Base-by-base conservation (phyloP, 164 flowering plant genomes). In the Vitis rotundifolia region DNA sequence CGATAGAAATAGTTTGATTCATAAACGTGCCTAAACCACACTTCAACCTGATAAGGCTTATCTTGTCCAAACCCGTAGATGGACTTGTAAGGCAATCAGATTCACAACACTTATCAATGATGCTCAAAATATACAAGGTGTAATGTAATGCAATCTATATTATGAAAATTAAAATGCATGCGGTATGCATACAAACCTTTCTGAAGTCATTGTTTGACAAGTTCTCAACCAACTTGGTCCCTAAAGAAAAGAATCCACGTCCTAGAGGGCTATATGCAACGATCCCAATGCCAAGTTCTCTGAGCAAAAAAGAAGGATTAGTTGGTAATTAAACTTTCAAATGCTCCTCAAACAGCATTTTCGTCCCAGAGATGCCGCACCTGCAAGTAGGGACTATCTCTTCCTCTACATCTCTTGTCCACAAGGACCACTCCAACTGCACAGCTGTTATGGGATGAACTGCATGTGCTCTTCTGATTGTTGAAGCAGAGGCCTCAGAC, bases 381-480 rank as follows among this genome's bases (percentile, higher is more conserved):
- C 84, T 76, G 75, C 82, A 79, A 31, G 82, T 83, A 16, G 81
- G 83, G 60, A 81, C 48, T 14, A 74, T 76, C 9, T 78, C 78
- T 71, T 72, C 79, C 72, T 79, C 83, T 1, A 69, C 74, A 73
- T 81, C 85, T 71, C 82, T 72, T 13, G 85, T 52, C 86, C 86
- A 82, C 76, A 84, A 69, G 37, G 86, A 85, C 89, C 91, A 87
- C 64, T 87, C 91, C 64, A 86, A 55, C 73, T 87, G 89, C 54
- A 87, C 83, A n/a, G 87, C 91, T 48, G 88, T 84, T 49, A 87
- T 77, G 14, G 89, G 91, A 68, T 87, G 89, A 58, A 85, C 85
- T 53, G 88, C 84, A 71, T 87, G 88, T 11, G 85, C 91, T 71
- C 91, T 79, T 71, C 85, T 81, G 31, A 86, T 87, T 13, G 89